A percentile compares a stretch with the other conserved stretches of the same genome.
Evolutionary conservation across 345 rosid species (phyloP).

Genomic region (Noccaea bulbosa): DNA sequence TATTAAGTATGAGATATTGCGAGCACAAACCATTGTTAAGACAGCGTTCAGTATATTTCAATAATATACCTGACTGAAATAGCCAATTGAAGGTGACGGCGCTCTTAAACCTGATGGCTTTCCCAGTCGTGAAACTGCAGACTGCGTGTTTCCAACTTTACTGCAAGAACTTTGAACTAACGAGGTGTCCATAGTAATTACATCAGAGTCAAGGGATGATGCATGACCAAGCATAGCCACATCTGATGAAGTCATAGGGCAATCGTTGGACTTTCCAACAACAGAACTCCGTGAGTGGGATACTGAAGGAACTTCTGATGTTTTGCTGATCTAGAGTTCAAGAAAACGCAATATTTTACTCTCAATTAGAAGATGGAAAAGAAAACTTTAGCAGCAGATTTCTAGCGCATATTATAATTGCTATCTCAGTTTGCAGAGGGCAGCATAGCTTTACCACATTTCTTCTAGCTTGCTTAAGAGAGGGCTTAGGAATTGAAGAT

Average conservation of each 20-base stretch:
- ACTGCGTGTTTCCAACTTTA: slow-evolving; percentile 39
- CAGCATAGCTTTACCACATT: slow-evolving; percentile 56
- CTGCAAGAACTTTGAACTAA: slow-evolving; percentile 44
- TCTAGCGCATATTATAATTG: slow-evolving; percentile 20
- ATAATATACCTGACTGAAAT: slow-evolving; percentile 70
- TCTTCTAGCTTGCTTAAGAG: slow-evolving; percentile 55
- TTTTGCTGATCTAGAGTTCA: slow-evolving; percentile 52
- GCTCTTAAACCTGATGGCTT: slow-evolving; percentile 86
- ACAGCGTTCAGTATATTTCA: not conserved
- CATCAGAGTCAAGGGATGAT: slow-evolving; percentile 39
- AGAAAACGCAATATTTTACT: slow-evolving; percentile 34
- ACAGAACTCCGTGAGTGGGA: slow-evolving; percentile 41
- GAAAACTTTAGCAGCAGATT: slow-evolving; percentile 17
- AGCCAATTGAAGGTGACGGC: slow-evolving; percentile 91
- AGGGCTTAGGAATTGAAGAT: slow-evolving; percentile 50
- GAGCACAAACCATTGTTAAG: slow-evolving; percentile 17
- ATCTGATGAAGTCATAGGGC: slow-evolving; percentile 45
- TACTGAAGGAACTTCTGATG: slow-evolving; percentile 43
- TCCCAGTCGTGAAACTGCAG: slow-evolving; percentile 45
- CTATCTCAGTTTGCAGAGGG: slow-evolving; percentile 25
- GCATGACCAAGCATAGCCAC: slow-evolving; percentile 43
- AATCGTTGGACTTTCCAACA: slow-evolving; percentile 42
- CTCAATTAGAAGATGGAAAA: slow-evolving; percentile 13
- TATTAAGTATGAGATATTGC: slow-evolving; percentile 21
- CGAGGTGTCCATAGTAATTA: slow-evolving; percentile 41